Percentiles rank a stretch among this genome's conserved stretches.
Conservation (phyloP, 345 rosid genomes). For the Citrus unshiu region DNA sequence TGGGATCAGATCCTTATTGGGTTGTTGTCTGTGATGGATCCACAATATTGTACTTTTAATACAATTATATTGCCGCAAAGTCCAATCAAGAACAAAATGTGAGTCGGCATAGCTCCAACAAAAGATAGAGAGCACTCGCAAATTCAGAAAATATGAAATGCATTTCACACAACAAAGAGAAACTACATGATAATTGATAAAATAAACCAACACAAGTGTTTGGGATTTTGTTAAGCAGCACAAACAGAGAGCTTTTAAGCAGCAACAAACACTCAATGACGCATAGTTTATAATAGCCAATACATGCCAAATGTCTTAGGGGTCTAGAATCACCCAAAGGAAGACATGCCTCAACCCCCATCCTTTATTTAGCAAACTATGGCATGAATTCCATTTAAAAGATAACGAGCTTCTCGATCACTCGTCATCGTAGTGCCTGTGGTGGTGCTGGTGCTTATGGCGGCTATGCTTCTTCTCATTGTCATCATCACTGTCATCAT, state of each 20-base stretch:
- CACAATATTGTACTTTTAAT: too few species aligned
- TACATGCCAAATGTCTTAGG: background rate
- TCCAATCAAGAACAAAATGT: background rate
- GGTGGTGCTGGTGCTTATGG: slow-evolving; percentile 53
- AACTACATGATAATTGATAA: background rate
- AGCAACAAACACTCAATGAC: background rate
- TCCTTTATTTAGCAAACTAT: slow-evolving; percentile 40
- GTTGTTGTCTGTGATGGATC: background rate
- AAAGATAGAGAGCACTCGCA: background rate
- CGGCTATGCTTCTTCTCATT: slow-evolving; percentile 40
- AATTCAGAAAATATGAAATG: background rate
- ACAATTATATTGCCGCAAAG: background rate
- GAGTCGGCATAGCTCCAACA: background rate
- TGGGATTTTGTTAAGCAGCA: slow-evolving; percentile 10
- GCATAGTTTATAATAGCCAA: background rate
- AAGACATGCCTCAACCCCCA: slow-evolving; percentile 14
- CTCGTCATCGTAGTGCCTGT: slow-evolving; percentile 53
- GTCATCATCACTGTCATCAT: slow-evolving; percentile 49
- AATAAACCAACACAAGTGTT: slow-evolving; percentile 4
- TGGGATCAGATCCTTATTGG: too few species aligned
- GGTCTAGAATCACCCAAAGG: background rate
- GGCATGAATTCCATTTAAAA: slow-evolving; percentile 30
- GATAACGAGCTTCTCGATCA: slow-evolving; percentile 14
- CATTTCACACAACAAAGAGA: background rate
- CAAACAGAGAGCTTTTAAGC: background rate